Evolutionary conservation across 768 basidiomycete species (phyloP), one percentile per base, ranked within the genome.

Genomic region (Suillus weaverae): DNA sequence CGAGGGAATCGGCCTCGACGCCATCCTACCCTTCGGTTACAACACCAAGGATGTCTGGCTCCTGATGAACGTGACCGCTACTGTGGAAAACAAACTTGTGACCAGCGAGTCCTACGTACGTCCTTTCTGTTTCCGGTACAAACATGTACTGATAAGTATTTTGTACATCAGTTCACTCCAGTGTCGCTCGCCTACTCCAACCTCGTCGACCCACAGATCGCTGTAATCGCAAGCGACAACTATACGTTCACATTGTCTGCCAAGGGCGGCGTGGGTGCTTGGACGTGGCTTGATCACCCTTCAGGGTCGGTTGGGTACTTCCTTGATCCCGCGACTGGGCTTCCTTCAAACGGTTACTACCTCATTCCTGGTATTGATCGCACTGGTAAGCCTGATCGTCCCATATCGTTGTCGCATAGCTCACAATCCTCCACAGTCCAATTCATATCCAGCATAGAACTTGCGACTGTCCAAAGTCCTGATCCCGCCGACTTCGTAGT

Each of bases 261-360:
- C 2, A 72, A 73, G 51, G 82, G 83, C 14, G 86, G 85, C 1
- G 86, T 87, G 5, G 85, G 82, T 0, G 76, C 81, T 0, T 87
- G 84, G 82, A 82, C 85, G 6, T 87, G 86, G 85, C 74, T 88
- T 1, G 86, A 87, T 62, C 85, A 87, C 71, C 85, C 85, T 0
- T 73, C 77, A 0, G 84, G 84, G 20, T 86, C 84, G 0, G 75
- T 86, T 1, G 86, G 86, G 10, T 74, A 81, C 50, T 87, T 87
- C 69, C 72, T 81, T 43, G 84, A 86, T 65, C 71, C 69, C 26
- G 60, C 65, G 8, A 85, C 81, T 0, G 78, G 77, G 0, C 30
- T 74, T 5, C 82, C 84, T 0, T 73, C 76, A 14, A 86, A 87
- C 62, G 85, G 83, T 3, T 86, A 85, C 71, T 85, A 82, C 71